Base-by-base conservation (phyloP, 768 basidiomycete genomes). In the Suillus placidus region DNA sequence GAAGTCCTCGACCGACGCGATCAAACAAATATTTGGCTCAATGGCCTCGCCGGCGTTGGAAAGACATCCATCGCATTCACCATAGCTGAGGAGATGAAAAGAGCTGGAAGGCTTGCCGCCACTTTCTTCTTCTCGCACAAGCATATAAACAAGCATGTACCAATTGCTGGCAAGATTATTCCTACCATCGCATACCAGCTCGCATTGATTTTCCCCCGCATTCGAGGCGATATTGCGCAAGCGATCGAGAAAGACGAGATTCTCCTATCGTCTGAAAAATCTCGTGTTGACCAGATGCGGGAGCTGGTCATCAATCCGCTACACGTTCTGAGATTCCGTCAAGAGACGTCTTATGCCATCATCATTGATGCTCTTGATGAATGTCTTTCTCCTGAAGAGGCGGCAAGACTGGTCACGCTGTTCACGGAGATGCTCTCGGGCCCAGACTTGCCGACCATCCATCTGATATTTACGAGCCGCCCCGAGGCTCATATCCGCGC, bases 101-200 rank as follows among this genome's bases (percentile, higher is more conserved):
- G 38, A 26, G 66, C 60, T 13, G 60, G 66, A 10, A 69, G 68
- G 42, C 67, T 70, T 6, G 71, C 65, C 10, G 69, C 69, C 23
- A 65, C 62, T 1, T 71, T 71, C 20, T 70, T 71, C 66, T 71
- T 71, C 26, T 64, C 67, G 18, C 64, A 67, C 18, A 49, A 61
- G 10, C 62, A 66, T 16, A 60, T 63, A 2, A 62, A 67, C 18
- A 49, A 61, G 10, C 62, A 66, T 16, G 62, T 63, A 2, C 64
- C 65, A 35, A 16, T 38, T 18, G 16, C 8, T 6, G 23, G 60
- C 7, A 52, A 55, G 2, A 51, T 71, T 6, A 64, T 71, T 51
- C 67, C 67, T 8, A 70, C 69, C 6, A 54, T 71, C 14, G 67
- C 71, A 2, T 68, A 70, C 43, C 66, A 71, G 38, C 64, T 71